phyloP scores from a whole-genome alignment of 495 filamentous ascomycete species.

The Neurospora sp. region DNA sequence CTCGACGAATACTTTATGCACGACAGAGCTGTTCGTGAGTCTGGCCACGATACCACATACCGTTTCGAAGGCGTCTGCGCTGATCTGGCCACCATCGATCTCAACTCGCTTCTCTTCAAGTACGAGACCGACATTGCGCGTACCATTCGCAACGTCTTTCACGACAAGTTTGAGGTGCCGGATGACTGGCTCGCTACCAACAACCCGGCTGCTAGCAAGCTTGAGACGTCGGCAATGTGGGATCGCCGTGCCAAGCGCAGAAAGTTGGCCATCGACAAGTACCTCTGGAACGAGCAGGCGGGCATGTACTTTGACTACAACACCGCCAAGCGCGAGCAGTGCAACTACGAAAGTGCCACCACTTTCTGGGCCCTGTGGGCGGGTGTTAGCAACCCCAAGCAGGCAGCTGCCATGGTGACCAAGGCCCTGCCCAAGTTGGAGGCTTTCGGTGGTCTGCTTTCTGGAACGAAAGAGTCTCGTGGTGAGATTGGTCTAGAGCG shows the following conservation, averaged over 20 bases:
- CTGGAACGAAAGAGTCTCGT: constrained; percentile 76
- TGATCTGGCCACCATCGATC: constrained; percentile 83
- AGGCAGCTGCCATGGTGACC: constrained; percentile 66
- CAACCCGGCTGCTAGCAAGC: constrained; percentile 35
- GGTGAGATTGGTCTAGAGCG: constrained; percentile 68
- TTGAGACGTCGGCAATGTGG: constrained; percentile 78
- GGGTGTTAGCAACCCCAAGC: constrained; percentile 65
- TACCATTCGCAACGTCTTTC: constrained; percentile 71
- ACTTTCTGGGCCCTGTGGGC: constrained; percentile 98
- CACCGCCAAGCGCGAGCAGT: constrained; percentile 66
- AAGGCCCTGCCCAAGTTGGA: constrained; percentile 78
- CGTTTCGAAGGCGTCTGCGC: constrained; percentile 80
- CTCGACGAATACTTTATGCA: constrained; percentile 93
- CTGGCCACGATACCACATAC: constrained; percentile 94
- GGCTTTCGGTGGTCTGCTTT: constrained; percentile 75
- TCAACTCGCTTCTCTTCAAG: constrained; percentile 90
- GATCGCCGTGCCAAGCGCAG: constrained; percentile 73
- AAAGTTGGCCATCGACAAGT: constrained; percentile 73
- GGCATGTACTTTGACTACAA: constrained; percentile 98
- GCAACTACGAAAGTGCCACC: constrained; percentile 73
- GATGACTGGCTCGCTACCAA: constrained; percentile 56
- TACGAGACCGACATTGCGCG: constrained; percentile 87
- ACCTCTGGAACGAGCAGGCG: constrained; percentile 78
- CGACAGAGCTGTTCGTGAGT: constrained; percentile 88
- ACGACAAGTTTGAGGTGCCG: constrained; percentile 67